Conservation (phyloP, 192 early-diverging fungal genomes). For the Coemansia sp. region DNA sequence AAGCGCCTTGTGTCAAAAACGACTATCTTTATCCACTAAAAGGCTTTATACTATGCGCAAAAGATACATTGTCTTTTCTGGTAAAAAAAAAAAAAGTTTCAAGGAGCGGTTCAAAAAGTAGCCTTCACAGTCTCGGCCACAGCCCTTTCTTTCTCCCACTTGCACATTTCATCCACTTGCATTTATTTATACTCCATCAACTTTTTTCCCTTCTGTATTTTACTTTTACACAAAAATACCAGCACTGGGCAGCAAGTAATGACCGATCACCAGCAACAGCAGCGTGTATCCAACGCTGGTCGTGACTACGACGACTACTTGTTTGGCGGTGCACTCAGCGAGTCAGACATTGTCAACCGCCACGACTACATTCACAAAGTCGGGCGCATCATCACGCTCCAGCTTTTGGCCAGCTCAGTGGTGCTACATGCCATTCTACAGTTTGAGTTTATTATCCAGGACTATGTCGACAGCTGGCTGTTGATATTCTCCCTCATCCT, state of each 20-base stretch:
- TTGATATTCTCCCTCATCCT: background rate
- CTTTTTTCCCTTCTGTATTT: background rate
- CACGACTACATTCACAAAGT: slow-evolving; percentile 2
- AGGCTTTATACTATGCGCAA: background rate
- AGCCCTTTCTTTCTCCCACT: background rate
- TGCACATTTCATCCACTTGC: background rate
- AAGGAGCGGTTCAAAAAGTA: no score
- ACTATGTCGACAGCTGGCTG: slow-evolving; percentile 1
- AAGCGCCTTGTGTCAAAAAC: background rate
- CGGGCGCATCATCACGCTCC: background rate
- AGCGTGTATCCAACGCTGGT: background rate
- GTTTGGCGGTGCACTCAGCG: background rate
- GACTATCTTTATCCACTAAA: background rate
- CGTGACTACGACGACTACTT: background rate
- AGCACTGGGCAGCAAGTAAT: background rate
- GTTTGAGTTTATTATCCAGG: slow-evolving; percentile 1
- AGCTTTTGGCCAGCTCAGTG: background rate
- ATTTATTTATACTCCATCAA: background rate
- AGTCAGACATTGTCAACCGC: background rate
- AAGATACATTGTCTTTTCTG: background rate
- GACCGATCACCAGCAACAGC: background rate
- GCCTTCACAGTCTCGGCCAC: no score
- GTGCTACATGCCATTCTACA: background rate
- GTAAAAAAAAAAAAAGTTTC: no score
- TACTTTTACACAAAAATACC: background rate